Base-by-base conservation (phyloP, 768 basidiomycete genomes). In the Mycena epipterygia region DNA sequence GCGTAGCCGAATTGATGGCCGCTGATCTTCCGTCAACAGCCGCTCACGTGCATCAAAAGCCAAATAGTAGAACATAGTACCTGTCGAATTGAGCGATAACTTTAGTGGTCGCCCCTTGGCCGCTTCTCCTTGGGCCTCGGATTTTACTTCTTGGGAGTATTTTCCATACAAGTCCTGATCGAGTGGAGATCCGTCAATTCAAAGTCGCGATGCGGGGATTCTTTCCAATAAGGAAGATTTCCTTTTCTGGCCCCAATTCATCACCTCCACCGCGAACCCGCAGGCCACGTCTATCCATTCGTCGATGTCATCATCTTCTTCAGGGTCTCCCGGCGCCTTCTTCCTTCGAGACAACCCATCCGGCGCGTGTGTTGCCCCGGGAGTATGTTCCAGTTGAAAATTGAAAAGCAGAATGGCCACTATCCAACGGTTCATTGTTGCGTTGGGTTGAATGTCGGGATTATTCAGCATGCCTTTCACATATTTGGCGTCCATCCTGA, bases 381-480 rank as follows among this genome's bases (percentile, higher is more conserved):
- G 59, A 8, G 33, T 35, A 13, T 48, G 59, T 19, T 33, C 11
- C 11, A 60, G 42, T 16, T 46, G 6, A 30, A 60, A 60, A 16
- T 46, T 32, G 29, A 60, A 60, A 7, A 55, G 30, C 32, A 55
- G 5, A 9, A 55, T 55, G 30, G 32, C 53, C 6, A 32, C 30
- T 5, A 48, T 60, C 59, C 59, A 60, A 1, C 59, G 27, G 46
- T 60, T 60, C 19, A 60, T 60, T 2, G 44, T 19, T 2, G 44
- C 59, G n/a, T 51, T 62, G 3, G 33, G 60, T 35, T 62, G 60
- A 0, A 62, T 29, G 17, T 62, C 60, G 23, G 60, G 59, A 21
- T 60, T 60, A 13, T 60, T 60, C 0, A 60, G 32, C 59, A 60
- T 44, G 2, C 58, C 58, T 32, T 44, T 59, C 13, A 42, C 32